Evolutionary conservation across 768 basidiomycete species (phyloP), one percentile per base, ranked within the genome.

Genomic region (Mycena chlorophos): DNA sequence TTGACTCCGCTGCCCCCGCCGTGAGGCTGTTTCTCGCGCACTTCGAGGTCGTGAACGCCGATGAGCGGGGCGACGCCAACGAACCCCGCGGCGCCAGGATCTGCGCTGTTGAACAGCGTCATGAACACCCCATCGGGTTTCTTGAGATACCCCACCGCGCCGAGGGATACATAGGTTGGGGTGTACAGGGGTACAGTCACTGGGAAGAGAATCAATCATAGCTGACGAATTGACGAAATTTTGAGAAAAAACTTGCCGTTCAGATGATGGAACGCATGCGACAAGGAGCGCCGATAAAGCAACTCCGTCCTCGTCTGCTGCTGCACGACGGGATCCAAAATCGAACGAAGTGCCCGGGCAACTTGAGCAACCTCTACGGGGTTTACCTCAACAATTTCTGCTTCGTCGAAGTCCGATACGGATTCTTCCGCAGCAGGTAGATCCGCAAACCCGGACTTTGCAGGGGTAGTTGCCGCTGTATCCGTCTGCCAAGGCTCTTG

Each of bases 61-160:
- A 8, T 16, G 12, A 43, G 40, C 40, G 40, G 40, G 20, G 16
- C 10, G 22, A 43, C 40, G 16, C 10, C 16, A 19, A 43, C 20
- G 22, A n/a, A 12, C 16, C 40, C 40, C 16, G 10, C 12, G 64
- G 64, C 46, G 57, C 56, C 16, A 71, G 78, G 49, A 70, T 69
- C 61, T 68, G 71, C 2, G 77, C 74, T 64, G 51, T 84, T 80
- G 65, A 84, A 75, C 4, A 85, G 65, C 20, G 75, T 76, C 52
- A 78, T 65, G 60, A 85, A 85, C 34, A 70, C 65, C 10, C 84
- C 84, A 12, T 65, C 62, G 2, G 77, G 71, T 55, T 75, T 81
- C 17, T 64, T 68, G n/a, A 83, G 68, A 64, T 79, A 85, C 2
- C 84, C 84, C 3, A 85, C 78, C 0, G 77, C 74, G 6, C 84